Conservation (phyloP, 2,329 filamentous ascomycete species). For the Hypoxylon sp. region DNA sequence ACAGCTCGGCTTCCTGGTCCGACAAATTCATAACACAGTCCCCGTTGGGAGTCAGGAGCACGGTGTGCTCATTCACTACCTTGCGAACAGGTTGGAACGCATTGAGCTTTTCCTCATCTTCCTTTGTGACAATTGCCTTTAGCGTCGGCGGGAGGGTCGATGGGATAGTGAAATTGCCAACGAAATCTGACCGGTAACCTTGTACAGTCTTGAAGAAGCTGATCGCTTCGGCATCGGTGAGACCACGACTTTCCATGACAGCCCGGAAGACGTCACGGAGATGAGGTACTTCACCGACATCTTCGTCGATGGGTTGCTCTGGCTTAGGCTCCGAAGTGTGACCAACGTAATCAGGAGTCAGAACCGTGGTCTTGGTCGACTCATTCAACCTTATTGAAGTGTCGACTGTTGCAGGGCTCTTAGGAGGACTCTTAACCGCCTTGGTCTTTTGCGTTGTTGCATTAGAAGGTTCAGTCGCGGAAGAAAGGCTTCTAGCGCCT, state of each 20-base stretch:
- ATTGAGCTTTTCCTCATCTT: slow-evolving; percentile 69
- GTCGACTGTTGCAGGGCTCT: slow-evolving; percentile 49
- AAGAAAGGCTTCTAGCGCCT: slow-evolving; percentile 35
- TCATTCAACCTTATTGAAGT: slow-evolving; percentile 53
- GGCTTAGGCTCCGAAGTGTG: slow-evolving; percentile 47
- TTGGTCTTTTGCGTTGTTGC: slow-evolving; percentile 45
- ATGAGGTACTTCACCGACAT: slow-evolving; percentile 52
- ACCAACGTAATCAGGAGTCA: slow-evolving; percentile 54
- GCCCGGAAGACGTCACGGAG: slow-evolving; percentile 56
- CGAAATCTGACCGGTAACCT: slow-evolving; percentile 54
- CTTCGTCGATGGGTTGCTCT: slow-evolving; percentile 51
- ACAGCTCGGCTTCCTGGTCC: slow-evolving; percentile 76
- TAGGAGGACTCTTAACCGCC: slow-evolving; percentile 47
- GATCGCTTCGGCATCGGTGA: slow-evolving; percentile 56
- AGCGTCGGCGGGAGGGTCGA: slow-evolving; percentile 55
- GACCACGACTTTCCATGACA: slow-evolving; percentile 53
- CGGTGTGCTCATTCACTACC: slow-evolving; percentile 72
- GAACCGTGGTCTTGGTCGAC: slow-evolving; percentile 54
- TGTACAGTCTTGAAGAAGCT: slow-evolving; percentile 57
- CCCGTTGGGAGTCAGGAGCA: slow-evolving; percentile 81
- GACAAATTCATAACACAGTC: slow-evolving; percentile 81
- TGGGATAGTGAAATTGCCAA: slow-evolving; percentile 44
- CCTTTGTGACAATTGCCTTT: slow-evolving; percentile 64
- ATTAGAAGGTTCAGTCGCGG: slow-evolving; percentile 43
- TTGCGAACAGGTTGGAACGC: slow-evolving; percentile 72